These are phyloP conservation scores for Fibroporia radiculosa DNA, from an alignment of 768 basidiomycete genomes.

Conservation along the genomic window DNA sequence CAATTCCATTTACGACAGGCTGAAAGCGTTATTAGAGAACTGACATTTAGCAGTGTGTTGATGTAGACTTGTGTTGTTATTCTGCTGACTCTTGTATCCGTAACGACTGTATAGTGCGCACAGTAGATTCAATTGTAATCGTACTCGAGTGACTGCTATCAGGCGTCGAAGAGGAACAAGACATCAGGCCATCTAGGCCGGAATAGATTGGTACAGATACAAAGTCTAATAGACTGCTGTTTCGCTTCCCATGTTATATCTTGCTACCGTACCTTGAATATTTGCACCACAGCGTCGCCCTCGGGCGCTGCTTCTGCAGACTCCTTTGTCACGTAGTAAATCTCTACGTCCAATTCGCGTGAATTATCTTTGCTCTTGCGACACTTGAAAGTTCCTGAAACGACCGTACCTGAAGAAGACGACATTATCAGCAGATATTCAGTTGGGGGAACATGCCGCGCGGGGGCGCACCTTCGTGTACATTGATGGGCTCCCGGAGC, in stretches of 20 bases:
- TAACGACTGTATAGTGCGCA: too few species aligned
- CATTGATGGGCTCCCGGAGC: constrained; percentile 68
- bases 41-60: too few species aligned
- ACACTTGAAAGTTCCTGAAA: constrained; percentile 78
- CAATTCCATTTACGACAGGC: constrained; percentile 12
- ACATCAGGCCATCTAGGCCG: too few species aligned
- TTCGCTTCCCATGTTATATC: too few species aligned
- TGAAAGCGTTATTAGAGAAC: constrained; percentile 15
- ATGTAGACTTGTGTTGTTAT: too few species aligned
- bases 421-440: background rate
- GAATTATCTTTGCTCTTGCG: constrained; percentile 75
- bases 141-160: too few species aligned
- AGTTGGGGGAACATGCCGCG: background rate
- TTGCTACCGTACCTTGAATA: constrained; percentile 73
- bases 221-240: too few species aligned
- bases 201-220: too few species aligned
- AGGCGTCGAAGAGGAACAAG: too few species aligned
- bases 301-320: constrained; percentile 23
- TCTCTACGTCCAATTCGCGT: constrained; percentile 86
- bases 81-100: too few species aligned
- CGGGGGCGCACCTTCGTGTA: constrained; percentile 54
- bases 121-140: too few species aligned
- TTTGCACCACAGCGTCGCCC: constrained; percentile 55
- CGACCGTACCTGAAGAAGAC: constrained; percentile 48
- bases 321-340: constrained; percentile 59